These are phyloP conservation scores for Dactylonectria macrodidyma DNA, from an alignment of 2,329 filamentous ascomycete species.

Conservation along the genomic window DNA sequence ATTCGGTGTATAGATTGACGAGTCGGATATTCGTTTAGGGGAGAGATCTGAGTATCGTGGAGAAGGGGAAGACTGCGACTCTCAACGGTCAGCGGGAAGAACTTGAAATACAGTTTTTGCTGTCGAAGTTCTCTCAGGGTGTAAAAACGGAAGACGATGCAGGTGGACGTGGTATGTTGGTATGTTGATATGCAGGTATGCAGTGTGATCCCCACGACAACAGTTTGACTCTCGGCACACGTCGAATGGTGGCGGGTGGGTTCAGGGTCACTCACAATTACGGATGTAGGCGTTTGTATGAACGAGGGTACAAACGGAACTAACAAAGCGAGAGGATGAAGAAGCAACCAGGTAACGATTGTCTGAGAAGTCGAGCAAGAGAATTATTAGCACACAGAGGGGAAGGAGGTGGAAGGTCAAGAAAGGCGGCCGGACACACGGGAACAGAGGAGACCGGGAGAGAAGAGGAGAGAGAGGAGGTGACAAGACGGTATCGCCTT, in stretches of 20 bases:
- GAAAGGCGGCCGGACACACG: background rate
- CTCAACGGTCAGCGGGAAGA: conserved; percentile 5
- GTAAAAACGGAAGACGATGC: background rate
- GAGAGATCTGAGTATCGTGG: conserved; percentile 18
- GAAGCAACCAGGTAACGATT: background rate
- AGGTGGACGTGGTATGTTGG: conserved; percentile 13
- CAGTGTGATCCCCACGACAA: conserved; percentile 19
- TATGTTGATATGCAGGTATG: conserved; percentile 13
- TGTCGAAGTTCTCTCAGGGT: background rate
- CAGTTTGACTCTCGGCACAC: conserved; percentile 5
- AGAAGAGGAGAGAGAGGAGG: conserved; percentile 14
- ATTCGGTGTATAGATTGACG: conserved; percentile 14
- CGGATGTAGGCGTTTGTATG: conserved; percentile 21
- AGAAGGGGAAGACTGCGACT: conserved; percentile 1
- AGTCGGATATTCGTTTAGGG: background rate
- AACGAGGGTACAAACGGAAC: conserved; percentile 23
- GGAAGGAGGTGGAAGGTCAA: background rate
- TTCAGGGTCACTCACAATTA: conserved; percentile 25
- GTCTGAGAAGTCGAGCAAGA: conserved; percentile 1
- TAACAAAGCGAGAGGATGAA: conserved; percentile 15
- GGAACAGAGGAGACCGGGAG: background rate
- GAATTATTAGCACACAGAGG: background rate
- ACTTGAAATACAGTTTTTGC: background rate
- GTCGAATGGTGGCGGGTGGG: conserved; percentile 18
- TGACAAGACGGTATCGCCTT: conserved; percentile 27